Percentiles rank a stretch among this genome's conserved stretches.
Conservation (phyloP, 1,284 basidiomycete species). For the Caloboletus inedulis region DNA sequence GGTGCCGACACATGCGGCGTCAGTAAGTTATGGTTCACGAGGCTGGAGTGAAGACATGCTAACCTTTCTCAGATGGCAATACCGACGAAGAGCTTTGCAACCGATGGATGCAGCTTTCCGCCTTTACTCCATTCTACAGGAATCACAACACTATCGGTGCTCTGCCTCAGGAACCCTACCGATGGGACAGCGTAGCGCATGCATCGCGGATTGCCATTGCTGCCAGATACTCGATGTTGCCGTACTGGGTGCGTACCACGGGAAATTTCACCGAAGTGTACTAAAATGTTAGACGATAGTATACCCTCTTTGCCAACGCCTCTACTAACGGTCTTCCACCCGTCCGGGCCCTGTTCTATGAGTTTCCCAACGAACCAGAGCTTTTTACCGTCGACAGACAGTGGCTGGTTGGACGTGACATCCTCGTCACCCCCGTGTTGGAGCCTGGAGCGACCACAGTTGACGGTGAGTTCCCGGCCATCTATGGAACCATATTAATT, state of each 20-base stretch:
- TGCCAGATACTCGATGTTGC: conserved; percentile 64
- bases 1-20: conserved; percentile 74
- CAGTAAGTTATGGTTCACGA: conserved; percentile 36
- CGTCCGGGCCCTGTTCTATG: conserved; percentile 71
- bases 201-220: conserved; percentile 70
- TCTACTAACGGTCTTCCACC: conserved; percentile 63
- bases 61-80: conserved; percentile 48
- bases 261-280: no score
- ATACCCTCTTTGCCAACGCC: conserved; percentile 72
- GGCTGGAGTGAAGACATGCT: conserved; percentile 4
- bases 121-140: conserved; percentile 71
- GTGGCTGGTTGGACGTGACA: conserved; percentile 65
- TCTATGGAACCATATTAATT: not conserved
- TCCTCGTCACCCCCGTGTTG: conserved; percentile 74
- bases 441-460: conserved; percentile 56
- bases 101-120: conserved; percentile 78
- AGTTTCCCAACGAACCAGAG: conserved; percentile 69
- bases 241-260: conserved; percentile 64
- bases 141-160: conserved; percentile 64
- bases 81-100: conserved; percentile 79
- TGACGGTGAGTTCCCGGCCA: conserved; percentile 28
- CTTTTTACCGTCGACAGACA: conserved; percentile 64
- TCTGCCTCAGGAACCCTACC: conserved; percentile 69
- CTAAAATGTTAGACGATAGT: conserved; percentile 43
- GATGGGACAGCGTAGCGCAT: conserved; percentile 72